These are phyloP conservation scores for Pseudogymnoascus sp. DNA, from an alignment of 2,329 filamentous ascomycete genomes.

Conservation along the genomic window DNA sequence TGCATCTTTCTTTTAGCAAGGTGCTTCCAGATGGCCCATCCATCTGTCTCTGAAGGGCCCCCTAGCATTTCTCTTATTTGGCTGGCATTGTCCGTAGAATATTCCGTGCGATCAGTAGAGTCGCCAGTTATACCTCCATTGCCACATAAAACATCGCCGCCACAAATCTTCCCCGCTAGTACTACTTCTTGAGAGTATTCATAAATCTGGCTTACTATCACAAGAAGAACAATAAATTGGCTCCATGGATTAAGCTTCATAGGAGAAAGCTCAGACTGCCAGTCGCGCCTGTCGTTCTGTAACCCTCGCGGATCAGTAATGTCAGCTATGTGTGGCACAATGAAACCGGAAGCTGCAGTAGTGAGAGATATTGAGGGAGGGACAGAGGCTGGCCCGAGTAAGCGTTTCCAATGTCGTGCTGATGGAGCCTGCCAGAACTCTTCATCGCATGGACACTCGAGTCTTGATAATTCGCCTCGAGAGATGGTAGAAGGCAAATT, in stretches of 20 bases:
- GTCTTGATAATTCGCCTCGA: slow-evolving; percentile 17
- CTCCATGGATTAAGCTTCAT: slow-evolving; percentile 20
- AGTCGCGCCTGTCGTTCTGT: neutral
- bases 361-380: slow-evolving; percentile 19
- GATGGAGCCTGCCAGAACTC: slow-evolving; percentile 20
- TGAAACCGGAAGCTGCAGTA: slow-evolving; percentile 19
- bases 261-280: slow-evolving; percentile 8
- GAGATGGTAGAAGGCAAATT: slow-evolving; percentile 20
- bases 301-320: neutral
- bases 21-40: neutral
- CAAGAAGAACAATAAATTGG: slow-evolving; percentile 19
- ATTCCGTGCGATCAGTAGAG: neutral
- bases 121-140: neutral
- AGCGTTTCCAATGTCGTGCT: slow-evolving; percentile 19
- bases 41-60: neutral
- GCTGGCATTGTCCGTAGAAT: neutral
- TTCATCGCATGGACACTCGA: slow-evolving; percentile 21
- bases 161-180: slow-evolving; percentile 16
- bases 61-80: neutral
- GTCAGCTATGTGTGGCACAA: slow-evolving; percentile 11
- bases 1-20: neutral
- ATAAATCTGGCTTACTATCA: slow-evolving; percentile 17
- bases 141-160: slow-evolving; percentile 9
- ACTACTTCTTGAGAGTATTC: slow-evolving; percentile 17
- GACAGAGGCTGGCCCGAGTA: slow-evolving; percentile 17